Percentiles rank a stretch among this genome's conserved stretches.
Conservation (phyloP, 768 basidiomycete species). For the Pleurotus djamor region DNA sequence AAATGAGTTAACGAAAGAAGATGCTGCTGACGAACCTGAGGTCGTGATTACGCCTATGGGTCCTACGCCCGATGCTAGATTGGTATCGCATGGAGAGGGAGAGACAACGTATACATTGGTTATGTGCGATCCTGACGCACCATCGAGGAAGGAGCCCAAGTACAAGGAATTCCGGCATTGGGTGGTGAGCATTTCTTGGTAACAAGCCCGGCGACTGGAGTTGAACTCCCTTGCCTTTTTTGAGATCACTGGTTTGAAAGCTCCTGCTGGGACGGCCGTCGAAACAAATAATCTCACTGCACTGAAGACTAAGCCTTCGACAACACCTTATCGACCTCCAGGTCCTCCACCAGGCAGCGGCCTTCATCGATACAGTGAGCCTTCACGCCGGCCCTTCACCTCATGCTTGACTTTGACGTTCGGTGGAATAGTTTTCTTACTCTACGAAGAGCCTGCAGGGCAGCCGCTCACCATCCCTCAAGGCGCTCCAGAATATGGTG, state of each 20-base stretch:
- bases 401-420: no score
- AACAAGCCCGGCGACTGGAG: no score
- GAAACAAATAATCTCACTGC: slow-evolving; percentile 31
- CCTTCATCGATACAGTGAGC: no score
- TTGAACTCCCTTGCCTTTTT: no score
- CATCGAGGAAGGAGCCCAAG: slow-evolving; percentile 44
- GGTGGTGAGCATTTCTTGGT: slow-evolving; percentile 40
- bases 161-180: slow-evolving; percentile 56
- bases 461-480: slow-evolving; percentile 35
- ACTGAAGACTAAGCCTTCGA: slow-evolving; percentile 40
- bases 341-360: no score
- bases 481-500: slow-evolving; percentile 43
- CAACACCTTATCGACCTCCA: slow-evolving; percentile 57
- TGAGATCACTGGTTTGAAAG: slow-evolving; percentile 36
- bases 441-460: slow-evolving; percentile 55
- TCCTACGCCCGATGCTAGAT: slow-evolving; percentile 18
- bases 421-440: slow-evolving; percentile 59
- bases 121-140: slow-evolving; percentile 61
- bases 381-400: no score
- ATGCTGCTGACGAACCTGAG: slow-evolving; percentile 48
- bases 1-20: slow-evolving; percentile 24
- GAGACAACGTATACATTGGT: slow-evolving; percentile 48
- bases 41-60: slow-evolving; percentile 43
- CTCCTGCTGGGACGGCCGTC: slow-evolving; percentile 17
- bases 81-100: slow-evolving; percentile 6